Evolutionary conservation across 345 rosid genomes (phyloP), one percentile per base, ranked within the genome.

Genomic region (Gossypium bickii): DNA sequence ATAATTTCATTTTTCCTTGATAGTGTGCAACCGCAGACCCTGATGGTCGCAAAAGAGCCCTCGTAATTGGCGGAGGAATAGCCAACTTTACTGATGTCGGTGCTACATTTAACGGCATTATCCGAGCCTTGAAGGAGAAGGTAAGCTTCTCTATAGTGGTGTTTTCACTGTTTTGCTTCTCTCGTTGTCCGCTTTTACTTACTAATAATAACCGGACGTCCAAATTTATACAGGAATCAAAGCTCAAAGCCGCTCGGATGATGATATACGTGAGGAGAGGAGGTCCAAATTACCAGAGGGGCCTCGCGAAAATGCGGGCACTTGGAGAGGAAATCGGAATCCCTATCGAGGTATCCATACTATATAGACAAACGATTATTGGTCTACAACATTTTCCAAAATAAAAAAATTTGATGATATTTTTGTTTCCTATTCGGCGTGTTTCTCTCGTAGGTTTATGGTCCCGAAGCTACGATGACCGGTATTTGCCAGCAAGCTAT

Each of bases 21-120:
- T 85, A 92, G 98, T 92, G 93, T 89, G 98, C 97, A 43, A 87
- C 97, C 76, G 82, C 93, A 10, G 84, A 90, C 78, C 98, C 97
- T 7, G 97, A 94, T 86, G 97, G 97, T 59, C 81, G 74, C 34
- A 90, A 77, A 86, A 84, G 97, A 76, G 97, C 98, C 74, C 95
- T 94, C 43, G 97, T 94, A 10, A 84, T 94, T 29, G 98, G 99
- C 74, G 97, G 99, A 67, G 99, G 98, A 79, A 93, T 93, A 43
- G 99, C 99, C 24, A 94, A 94, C 85, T 94, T 94, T 78, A 94
- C 97, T 0, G 97, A 94, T 70, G 98, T 91, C 65, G 99, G 98
- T 72, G 94, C 99, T 74, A 93, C 99, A 63, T 95, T 95, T 79
- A 95, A 87, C 61, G 98, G 98, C 80, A 93, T 94, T 56, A 94